A percentile compares a stretch with the other conserved stretches of the same genome.
Evolutionary conservation across 2,329 filamentous ascomycete genomes (phyloP).

Genomic region (Aspergillus unguis): DNA sequence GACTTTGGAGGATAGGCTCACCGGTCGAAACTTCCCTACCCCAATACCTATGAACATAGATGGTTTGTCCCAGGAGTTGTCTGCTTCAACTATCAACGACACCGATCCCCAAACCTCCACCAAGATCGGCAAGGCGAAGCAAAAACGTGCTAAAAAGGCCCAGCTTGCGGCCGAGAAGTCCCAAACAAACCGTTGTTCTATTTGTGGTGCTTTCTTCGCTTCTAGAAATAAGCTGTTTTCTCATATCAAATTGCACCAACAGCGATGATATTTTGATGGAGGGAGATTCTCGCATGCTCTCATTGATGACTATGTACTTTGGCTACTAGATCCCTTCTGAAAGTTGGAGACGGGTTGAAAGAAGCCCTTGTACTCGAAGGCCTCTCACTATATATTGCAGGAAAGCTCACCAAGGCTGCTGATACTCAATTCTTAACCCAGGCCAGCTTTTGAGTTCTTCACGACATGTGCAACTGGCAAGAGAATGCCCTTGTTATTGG

Average conservation of each 20-base stretch:
- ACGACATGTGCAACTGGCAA: conserved; percentile 83
- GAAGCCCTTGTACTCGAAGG: no score
- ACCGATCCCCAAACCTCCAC: conserved; percentile 13
- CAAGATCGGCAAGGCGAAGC: conserved; percentile 52
- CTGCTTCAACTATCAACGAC: conserved; percentile 21
- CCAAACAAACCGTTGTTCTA: conserved; percentile 64
- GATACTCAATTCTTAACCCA: conserved; percentile 52
- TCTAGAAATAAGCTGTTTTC: conserved; percentile 70
- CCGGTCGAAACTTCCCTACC: conserved; percentile 13
- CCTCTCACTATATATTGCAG: no score
- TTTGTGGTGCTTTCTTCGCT: conserved; percentile 74
- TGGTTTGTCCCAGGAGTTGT: conserved; percentile 17
- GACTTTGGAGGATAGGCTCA: conserved; percentile 40
- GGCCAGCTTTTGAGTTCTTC: conserved; percentile 78
- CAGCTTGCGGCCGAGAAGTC: conserved; percentile 24
- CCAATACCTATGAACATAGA: conserved; percentile 9
- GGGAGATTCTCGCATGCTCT: neutral
- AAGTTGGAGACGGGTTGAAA: no score
- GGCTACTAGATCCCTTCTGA: no score
- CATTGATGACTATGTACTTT: neutral
- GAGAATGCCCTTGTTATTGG: conserved; percentile 82
- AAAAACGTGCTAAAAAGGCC: conserved; percentile 51
- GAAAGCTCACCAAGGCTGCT: neutral
- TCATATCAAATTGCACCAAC: conserved; percentile 69
- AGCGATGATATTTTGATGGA: conserved; percentile 31